Evolutionary conservation across 1,284 basidiomycete genomes (phyloP), one percentile per base, ranked within the genome.

Genomic region (Ceratobasidium sp.): DNA sequence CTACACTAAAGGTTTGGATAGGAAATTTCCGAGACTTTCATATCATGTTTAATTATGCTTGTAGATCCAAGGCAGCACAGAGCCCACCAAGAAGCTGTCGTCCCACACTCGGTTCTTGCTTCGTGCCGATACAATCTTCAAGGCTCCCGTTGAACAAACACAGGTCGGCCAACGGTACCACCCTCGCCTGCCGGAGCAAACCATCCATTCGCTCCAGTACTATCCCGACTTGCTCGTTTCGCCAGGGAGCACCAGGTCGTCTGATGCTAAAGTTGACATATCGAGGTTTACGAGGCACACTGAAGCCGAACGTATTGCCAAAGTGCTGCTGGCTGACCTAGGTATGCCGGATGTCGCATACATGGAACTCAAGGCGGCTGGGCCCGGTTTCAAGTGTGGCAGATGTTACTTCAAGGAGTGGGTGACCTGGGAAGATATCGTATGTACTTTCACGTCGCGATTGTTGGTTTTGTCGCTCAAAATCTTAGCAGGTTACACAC

Each of bases 51-150:
- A 48, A 13, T 13, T 48, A 48, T 48, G 17, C 17, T 10, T 23
- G 17, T 65, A 65, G 62, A 42, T 65, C 33, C 33, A 65, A n/a
- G 62, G 38, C 13, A 65, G 62, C 38, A 65, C 62, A 28, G 40
- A 40, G n/a, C 20, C 40, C n/a, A 65, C 62, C 62, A 46, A 65
- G 15, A 40, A 26, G 13, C 42, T 65, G 12, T 44, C 62, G 9
- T 40, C 20, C 10, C 13, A 65, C 44, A 42, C 40, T 33, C 38
- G 62, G 62, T 65, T 65, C 62, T 20, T 65, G 40, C 62, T 65
- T n/a, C 62, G 62, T 4, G 62, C 62, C 23, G 62, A 65, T 42
- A 65, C 62, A 6, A 46, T 65, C 40, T 65, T 65, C 38, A 46
- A 50, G 26, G 28, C 46, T 17, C 46, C 17, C 46, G 12, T 17